Conservation (phyloP, 176 grass and related monocot genomes). For the Eragrostis nindensis region DNA sequence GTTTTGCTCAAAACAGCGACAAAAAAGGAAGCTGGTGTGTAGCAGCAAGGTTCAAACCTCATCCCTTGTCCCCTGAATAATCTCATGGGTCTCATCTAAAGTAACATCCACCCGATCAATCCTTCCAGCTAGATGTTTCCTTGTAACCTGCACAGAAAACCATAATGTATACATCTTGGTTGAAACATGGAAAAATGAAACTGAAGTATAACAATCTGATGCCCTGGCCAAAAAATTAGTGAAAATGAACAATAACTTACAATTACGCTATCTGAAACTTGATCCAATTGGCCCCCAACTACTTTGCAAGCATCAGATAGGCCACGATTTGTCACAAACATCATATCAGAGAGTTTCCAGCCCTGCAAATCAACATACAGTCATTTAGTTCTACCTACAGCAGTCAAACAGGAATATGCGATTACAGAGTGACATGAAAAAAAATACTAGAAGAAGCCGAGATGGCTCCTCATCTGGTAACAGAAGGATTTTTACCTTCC, state of each 20-base stretch:
- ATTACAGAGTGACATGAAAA: background rate
- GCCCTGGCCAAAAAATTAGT: background rate
- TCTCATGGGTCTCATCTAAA: slow-evolving; percentile 76
- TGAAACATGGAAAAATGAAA: slow-evolving; percentile 18
- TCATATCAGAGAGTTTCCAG: slow-evolving; percentile 82
- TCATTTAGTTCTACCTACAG: slow-evolving; percentile 14
- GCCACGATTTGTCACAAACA: slow-evolving; percentile 84
- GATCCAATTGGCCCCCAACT: slow-evolving; percentile 73
- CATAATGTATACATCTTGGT: background rate
- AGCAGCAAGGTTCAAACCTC: slow-evolving; percentile 52
- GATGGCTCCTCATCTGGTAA: background rate
- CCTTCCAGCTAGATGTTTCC: slow-evolving; percentile 63
- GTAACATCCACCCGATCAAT: slow-evolving; percentile 70
- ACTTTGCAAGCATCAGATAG: slow-evolving; percentile 72
- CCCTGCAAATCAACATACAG: slow-evolving; percentile 48
- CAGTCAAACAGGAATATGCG: background rate
- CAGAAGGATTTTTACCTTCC: slow-evolving; percentile 63
- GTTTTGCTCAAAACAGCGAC: background rate
- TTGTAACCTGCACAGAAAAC: slow-evolving; percentile 55
- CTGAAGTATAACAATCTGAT: background rate
- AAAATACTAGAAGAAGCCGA: background rate
- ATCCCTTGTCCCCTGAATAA: slow-evolving; percentile 70
- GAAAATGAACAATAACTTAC: slow-evolving; percentile 46
- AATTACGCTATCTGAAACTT: slow-evolving; percentile 69
- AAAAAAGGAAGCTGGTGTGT: background rate